Conservation (phyloP, 495 filamentous ascomycete genomes). For the Aspergillus egyptiacus region DNA sequence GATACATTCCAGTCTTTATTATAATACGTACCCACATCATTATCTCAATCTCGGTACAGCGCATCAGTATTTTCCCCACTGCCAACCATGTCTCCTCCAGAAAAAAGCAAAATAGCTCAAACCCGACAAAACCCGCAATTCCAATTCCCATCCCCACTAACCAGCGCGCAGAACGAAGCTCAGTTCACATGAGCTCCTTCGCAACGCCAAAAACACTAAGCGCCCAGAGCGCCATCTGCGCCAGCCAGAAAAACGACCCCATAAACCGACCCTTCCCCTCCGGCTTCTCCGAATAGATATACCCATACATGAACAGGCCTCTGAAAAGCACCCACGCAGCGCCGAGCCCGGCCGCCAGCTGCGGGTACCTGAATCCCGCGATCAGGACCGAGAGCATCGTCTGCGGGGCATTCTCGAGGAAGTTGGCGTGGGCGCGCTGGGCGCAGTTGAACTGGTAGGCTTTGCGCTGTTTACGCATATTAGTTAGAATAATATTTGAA, state of each 20-base stretch:
- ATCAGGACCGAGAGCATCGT: slow-evolving; percentile 53
- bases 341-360: slow-evolving; percentile 46
- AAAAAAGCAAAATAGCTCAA: too few species aligned
- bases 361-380: slow-evolving; percentile 53
- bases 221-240: slow-evolving; percentile 41
- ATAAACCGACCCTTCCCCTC: slow-evolving; percentile 43
- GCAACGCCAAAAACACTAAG: slow-evolving; percentile 42
- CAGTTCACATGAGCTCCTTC: slow-evolving; percentile 23
- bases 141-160: too few species aligned
- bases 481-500: background rate
- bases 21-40: too few species aligned
- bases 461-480: slow-evolving; percentile 23
- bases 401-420: slow-evolving; percentile 57
- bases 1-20: too few species aligned
- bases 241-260: slow-evolving; percentile 35
- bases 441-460: slow-evolving; percentile 57
- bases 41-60: too few species aligned
- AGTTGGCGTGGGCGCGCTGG: slow-evolving; percentile 69
- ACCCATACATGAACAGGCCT: slow-evolving; percentile 54
- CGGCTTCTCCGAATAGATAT: slow-evolving; percentile 42
- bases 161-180: too few species aligned
- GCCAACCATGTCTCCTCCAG: too few species aligned
- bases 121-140: too few species aligned
- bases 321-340: slow-evolving; percentile 52
- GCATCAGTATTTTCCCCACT: too few species aligned